Conservation (phyloP, 495 filamentous ascomycete species). For the Pseudoneurospora amorphoporcata region DNA sequence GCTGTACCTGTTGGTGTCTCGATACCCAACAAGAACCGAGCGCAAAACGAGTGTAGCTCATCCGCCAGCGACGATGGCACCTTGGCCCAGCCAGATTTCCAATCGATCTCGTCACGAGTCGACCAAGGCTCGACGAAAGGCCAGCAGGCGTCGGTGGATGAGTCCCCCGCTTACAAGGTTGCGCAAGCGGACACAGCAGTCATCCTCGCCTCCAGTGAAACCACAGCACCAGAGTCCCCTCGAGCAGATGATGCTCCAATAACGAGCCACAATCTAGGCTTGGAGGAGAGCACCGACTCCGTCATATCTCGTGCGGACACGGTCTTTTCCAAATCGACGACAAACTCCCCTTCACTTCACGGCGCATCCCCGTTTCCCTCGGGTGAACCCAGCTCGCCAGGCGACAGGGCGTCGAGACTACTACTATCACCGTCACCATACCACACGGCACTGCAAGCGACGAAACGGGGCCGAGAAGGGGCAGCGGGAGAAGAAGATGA, state of each 20-base stretch:
- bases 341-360: slow-evolving; percentile 1
- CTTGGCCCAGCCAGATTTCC: background rate
- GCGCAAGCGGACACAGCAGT: background rate
- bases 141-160: background rate
- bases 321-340: slow-evolving; percentile 3
- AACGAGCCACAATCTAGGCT: background rate
- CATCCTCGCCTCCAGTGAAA: background rate
- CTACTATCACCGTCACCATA: background rate
- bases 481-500: background rate
- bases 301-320: slow-evolving; percentile 1
- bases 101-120: background rate
- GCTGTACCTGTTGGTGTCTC: background rate
- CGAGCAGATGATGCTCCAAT: background rate
- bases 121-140: background rate
- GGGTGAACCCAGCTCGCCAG: background rate
- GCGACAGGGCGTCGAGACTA: background rate
- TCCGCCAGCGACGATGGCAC: slow-evolving; percentile 1
- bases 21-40: background rate
- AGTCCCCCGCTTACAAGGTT: background rate
- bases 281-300: slow-evolving; percentile 1
- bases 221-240: background rate
- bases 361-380: slow-evolving; percentile 3
- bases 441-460: background rate
- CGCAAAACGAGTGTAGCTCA: background rate
- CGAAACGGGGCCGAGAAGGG: background rate